Percentiles rank a stretch among this genome's conserved stretches.
Conservation (phyloP, 192 early-diverging fungal genomes). For the Backusella circina region DNA sequence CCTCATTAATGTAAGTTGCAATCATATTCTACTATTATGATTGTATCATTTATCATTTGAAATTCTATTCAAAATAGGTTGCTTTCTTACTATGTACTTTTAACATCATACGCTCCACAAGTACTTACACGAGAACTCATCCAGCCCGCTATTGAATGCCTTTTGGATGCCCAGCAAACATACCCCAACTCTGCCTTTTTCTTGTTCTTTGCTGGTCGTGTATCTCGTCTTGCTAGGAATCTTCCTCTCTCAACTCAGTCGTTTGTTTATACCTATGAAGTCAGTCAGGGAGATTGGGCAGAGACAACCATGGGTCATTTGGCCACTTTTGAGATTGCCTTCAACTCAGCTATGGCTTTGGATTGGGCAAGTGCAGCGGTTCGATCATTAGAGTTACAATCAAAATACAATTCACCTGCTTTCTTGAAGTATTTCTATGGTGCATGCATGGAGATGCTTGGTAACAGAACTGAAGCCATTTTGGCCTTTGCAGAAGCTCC, state of each 20-base stretch:
- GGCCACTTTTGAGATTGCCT: constrained; percentile 28
- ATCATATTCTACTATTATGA: not conserved
- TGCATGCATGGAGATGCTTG: constrained; percentile 47
- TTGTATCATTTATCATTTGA: not conserved
- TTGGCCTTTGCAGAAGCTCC: constrained; percentile 55
- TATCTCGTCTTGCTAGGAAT: constrained; percentile 31
- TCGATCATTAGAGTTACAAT: constrained; percentile 10
- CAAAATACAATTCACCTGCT: constrained; percentile 45
- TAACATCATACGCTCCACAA: constrained; percentile 36
- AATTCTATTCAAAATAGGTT: constrained; percentile 8
- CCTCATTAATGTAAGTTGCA: constrained; percentile 48
- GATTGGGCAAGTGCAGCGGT: constrained; percentile 28
- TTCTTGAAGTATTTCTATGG: constrained; percentile 52
- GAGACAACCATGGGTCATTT: constrained; percentile 23
- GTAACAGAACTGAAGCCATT: constrained; percentile 73
- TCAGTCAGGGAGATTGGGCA: constrained; percentile 34
- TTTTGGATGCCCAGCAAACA: constrained; percentile 31
- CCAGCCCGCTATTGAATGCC: constrained; percentile 32
- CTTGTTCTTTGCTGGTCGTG: constrained; percentile 36
- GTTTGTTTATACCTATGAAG: constrained; percentile 28
- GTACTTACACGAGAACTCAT: constrained; percentile 25
- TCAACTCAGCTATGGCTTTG: constrained; percentile 27
- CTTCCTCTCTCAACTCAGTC: constrained; percentile 35
- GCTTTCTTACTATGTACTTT: constrained; percentile 31
- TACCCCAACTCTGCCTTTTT: constrained; percentile 38